Evolutionary conservation across 2,329 filamentous ascomycete species (phyloP), one percentile per base, ranked within the genome.

Genomic region (Xenoacremonium recifei): DNA sequence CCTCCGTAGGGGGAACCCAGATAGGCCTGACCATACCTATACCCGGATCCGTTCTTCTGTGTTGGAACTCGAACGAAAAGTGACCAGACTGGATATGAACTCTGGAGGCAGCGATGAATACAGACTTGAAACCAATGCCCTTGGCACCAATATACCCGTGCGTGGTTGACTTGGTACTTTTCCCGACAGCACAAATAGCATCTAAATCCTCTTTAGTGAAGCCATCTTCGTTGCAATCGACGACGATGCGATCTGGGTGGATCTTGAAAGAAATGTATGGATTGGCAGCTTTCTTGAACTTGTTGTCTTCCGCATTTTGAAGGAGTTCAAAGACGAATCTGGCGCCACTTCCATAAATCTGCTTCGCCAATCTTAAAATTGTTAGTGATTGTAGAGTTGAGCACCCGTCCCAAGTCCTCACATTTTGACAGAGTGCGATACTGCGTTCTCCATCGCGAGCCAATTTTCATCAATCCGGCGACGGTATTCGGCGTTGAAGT

Each of bases 281-380:
- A 0, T 15, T 7, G 0, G 2, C 21, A 4, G 48, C 43, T 13
- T 25, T 47, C 0, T 7, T 11, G n/a, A 53, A 54, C 1, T 5
- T 2, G 30, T 49, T 50, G 20, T 53, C 51, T 4, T 54, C 48
- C 9, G 43, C 45, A 17, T 53, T 51, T 19, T 51, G 51, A 36
- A 54, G 47, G 37, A 54, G 51, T 25, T 54, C 51, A 29, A 54
- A 54, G 2, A 50, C 43, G 5, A 52, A 52, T 21, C 49, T 30
- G 3, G 50, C 47, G 0, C 49, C 47, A n/a, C 42, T 50, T 3
- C 50, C 50, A 17, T 50, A 50, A 3, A 52, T 50, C 9, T 52
- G 40, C 11, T 43, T 51, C 12, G 50, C 44, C 15, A 50, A 11
- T 27, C 50, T 53, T 10, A 16, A 0, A 25, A n/a, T 20, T n/a